Evolutionary conservation across 2,329 filamentous ascomycete genomes (phyloP).

Genomic region (Alternaria brassicae): DNA sequence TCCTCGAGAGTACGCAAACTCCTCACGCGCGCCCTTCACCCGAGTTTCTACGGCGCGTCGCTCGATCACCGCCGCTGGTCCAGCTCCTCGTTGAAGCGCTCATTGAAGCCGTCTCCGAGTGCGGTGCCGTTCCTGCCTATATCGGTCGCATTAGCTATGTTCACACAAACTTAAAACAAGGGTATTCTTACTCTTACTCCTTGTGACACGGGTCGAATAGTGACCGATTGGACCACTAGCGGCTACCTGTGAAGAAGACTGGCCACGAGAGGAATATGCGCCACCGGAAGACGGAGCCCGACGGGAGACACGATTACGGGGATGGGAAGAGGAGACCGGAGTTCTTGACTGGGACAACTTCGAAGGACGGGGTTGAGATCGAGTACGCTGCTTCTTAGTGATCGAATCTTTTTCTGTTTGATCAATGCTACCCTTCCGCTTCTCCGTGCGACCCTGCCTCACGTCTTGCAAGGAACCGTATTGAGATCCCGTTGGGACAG

Average conservation of each 20-base stretch:
- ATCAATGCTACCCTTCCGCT: conserved; percentile 18
- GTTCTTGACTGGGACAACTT: background rate
- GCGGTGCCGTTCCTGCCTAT: conserved; percentile 12
- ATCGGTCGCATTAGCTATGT: background rate
- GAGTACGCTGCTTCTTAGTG: conserved; percentile 19
- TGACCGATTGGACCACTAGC: background rate
- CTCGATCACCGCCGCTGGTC: background rate
- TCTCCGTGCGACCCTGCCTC: background rate
- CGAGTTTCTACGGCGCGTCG: background rate
- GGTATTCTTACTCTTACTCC: conserved; percentile 12
- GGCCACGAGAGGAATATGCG: conserved; percentile 1
- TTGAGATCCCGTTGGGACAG: background rate
- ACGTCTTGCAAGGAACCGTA: background rate
- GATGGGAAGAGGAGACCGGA: background rate
- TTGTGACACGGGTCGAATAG: conserved; percentile 9
- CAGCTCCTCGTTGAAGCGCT: conserved; percentile 18
- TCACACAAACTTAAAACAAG: background rate
- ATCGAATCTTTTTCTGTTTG: background rate
- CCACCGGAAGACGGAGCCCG: background rate
- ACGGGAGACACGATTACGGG: background rate
- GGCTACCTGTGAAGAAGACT: background rate
- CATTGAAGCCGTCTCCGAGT: conserved; percentile 5
- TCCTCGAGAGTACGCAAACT: background rate
- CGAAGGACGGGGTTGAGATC: background rate
- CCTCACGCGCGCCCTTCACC: background rate